Percentiles rank a stretch among this genome's conserved stretches.
phyloP scores from a whole-genome alignment of 495 filamentous ascomycete genomes.

The Aspergillus funiculosus region DNA sequence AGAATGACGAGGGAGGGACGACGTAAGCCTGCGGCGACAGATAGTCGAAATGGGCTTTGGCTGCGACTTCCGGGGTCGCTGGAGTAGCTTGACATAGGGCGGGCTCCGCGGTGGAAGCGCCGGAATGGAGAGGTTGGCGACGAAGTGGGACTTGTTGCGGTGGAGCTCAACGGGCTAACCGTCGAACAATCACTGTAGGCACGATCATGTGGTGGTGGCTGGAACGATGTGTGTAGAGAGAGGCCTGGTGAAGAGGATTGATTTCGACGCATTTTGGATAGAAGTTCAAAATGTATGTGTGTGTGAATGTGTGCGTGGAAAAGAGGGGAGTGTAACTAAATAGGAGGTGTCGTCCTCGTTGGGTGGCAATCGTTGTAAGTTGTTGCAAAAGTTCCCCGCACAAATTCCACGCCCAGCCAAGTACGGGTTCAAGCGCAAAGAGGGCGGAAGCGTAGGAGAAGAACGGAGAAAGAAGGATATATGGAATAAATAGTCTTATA shows the following conservation, averaged over 20 bases:
- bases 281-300: not conserved
- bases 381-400: not conserved
- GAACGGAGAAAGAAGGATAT: not conserved
- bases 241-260: constrained; percentile 23
- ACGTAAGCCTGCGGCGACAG: constrained; percentile 31
- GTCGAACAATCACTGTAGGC: constrained; percentile 16
- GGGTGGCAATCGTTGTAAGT: too few species aligned
- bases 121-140: constrained; percentile 27
- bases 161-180: constrained; percentile 24
- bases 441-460: too few species aligned
- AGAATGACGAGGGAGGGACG: constrained; percentile 33
- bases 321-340: not conserved
- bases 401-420: not conserved
- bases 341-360: not conserved
- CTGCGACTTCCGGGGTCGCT: constrained; percentile 11
- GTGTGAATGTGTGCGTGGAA: not conserved
- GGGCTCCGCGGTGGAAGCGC: constrained; percentile 5
- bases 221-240: constrained; percentile 28
- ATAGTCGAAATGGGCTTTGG: constrained; percentile 26
- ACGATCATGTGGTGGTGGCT: constrained; percentile 17
- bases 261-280: constrained; percentile 16
- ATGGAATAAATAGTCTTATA: not conserved
- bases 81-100: constrained; percentile 1
- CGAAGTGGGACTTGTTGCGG: constrained; percentile 22
- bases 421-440: too few species aligned